Evolutionary conservation across 2,329 filamentous ascomycete genomes (phyloP), one percentile per base, ranked within the genome.

Genomic region (Neodidymelliopsis sp.): DNA sequence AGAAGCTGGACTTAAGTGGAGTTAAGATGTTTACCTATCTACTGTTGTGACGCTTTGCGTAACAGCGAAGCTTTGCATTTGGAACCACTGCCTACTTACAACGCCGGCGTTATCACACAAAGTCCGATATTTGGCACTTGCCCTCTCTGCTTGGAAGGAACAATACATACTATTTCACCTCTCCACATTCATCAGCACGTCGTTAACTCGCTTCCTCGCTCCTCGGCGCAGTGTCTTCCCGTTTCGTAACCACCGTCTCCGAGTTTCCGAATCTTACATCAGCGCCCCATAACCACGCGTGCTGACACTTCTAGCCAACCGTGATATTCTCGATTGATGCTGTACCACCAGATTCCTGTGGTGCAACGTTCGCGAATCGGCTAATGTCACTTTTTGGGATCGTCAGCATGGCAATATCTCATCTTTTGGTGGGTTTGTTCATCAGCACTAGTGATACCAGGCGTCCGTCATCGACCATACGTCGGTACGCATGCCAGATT

Each of bases 391-490:
- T 16, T 3, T 18, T 15, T 12, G 20, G 11, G 19, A 34, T 2
- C 6, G 10, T n/a, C 13, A 34, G 15, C 30, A 7, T 22, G 35
- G n/a, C n/a, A 4, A 39, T 27, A 28, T n/a, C 10, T 18, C 23
- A 13, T 30, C 6, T 22, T 11, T 13, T n/a, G 8, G 9, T 10
- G 11, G 20, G 16, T 11, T 13, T 35, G 11, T 4, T 36, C 24
- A 42, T 42, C 41, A 49, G 45, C 37, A 37, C 45, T 49, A 42
- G 20, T 20, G 7, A 18, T 28, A 22, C 20, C 28, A 48, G 44
- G 44, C 44, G 36, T 16, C 31, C 31, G 28, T 42, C 31, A 41
- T 18, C 45, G 9, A 33, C 45, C 37, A 37, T 27, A 20, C 25
- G 33, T 18, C 25, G 9, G 20, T 10, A 6, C 28, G 22, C 37